phyloP scores from a whole-genome alignment of 805 yeast species.

The Candida glaebosa region DNA sequence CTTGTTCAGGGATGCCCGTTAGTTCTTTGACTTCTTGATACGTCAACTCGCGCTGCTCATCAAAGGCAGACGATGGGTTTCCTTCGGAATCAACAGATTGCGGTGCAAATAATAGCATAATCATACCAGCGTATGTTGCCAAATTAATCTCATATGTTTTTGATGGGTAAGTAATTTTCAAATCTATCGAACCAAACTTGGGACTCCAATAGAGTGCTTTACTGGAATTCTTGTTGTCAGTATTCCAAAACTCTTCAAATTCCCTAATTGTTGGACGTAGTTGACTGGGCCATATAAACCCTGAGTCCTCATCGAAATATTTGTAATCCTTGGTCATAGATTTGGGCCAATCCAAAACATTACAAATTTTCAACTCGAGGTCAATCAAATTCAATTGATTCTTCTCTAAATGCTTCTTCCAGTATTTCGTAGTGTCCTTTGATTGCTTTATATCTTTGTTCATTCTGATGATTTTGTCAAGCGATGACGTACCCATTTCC shows the following conservation, averaged over 20 bases:
- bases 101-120: constrained; percentile 66
- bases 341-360: constrained; percentile 44
- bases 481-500: constrained; percentile 76
- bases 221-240: constrained; percentile 37
- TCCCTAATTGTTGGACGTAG: constrained; percentile 32
- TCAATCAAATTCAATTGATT: constrained; percentile 20
- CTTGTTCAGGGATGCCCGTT: constrained; percentile 71
- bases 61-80: constrained; percentile 36
- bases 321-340: constrained; percentile 44
- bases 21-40: constrained; percentile 57
- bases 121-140: constrained; percentile 77
- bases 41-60: constrained; percentile 53
- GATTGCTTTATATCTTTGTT: constrained; percentile 67
- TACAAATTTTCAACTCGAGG: constrained; percentile 41
- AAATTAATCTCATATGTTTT: constrained; percentile 74
- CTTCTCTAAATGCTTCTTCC: constrained; percentile 23
- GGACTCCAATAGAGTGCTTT: constrained; percentile 68
- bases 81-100: constrained; percentile 30
- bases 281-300: constrained; percentile 39
- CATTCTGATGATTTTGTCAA: constrained; percentile 83
- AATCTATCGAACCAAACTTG: constrained; percentile 77
- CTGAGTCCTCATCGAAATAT: constrained; percentile 18
- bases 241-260: constrained; percentile 41
- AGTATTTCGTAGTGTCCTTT: constrained; percentile 34
- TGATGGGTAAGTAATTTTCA: constrained; percentile 64